These are phyloP conservation scores for Lablab purpureus DNA, from an alignment of 306 rosid genomes.

Conservation along the genomic window DNA sequence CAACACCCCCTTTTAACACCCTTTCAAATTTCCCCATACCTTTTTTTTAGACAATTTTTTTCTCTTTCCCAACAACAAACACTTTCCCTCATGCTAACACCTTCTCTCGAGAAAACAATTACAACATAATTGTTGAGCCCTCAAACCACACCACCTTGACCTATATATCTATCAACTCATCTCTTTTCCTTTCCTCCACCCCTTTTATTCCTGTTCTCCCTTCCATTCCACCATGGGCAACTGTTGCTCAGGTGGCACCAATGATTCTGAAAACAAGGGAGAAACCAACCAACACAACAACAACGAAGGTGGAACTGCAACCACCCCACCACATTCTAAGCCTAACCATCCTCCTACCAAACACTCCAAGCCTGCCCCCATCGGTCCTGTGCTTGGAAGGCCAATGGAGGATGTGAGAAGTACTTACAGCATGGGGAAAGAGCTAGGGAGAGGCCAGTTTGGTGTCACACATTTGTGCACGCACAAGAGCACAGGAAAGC, in stretches of 20 bases:
- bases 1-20: constrained; percentile 44
- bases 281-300: constrained; percentile 34
- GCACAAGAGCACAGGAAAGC: constrained; percentile 72
- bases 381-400: constrained; percentile 81
- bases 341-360: constrained; percentile 50
- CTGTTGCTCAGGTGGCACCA: constrained; percentile 82
- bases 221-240: constrained; percentile 83
- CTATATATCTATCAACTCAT: neutral
- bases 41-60: constrained; percentile 44
- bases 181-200: neutral
- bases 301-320: neutral
- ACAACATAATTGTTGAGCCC: constrained; percentile 50
- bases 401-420: constrained; percentile 83
- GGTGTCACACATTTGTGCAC: constrained; percentile 92
- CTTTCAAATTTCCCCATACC: constrained; percentile 27
- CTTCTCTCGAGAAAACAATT: constrained; percentile 18
- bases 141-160: constrained; percentile 48
- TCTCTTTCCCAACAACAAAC: neutral
- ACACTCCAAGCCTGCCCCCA: constrained; percentile 45
- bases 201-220: neutral
- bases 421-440: constrained; percentile 76
- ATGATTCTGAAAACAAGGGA: constrained; percentile 49
- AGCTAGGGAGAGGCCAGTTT: constrained; percentile 93
- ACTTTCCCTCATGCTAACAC: neutral
- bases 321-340: constrained; percentile 44